phyloP scores from a whole-genome alignment of 257 asterid genomes.

The Scutellaria baicalensis region DNA sequence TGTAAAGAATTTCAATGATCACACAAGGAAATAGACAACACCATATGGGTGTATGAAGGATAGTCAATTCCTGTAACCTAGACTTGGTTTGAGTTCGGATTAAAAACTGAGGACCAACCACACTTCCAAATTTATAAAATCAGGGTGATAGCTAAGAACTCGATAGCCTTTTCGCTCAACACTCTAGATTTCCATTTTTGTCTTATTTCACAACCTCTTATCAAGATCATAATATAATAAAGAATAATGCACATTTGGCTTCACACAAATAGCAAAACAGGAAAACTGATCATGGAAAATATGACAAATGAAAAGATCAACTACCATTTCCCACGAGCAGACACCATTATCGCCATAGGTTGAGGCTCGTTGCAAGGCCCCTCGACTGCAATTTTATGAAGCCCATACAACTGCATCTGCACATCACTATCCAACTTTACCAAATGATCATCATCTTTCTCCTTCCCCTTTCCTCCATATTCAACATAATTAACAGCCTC shows the following conservation, averaged over 20 bases:
- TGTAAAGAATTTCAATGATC: not conserved
- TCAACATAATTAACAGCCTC: constrained; percentile 70
- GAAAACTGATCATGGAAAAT: not conserved
- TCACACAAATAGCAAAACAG: not conserved
- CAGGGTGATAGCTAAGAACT: not conserved
- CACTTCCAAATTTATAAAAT: not conserved
- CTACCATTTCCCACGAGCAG: constrained; percentile 92
- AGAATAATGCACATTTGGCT: not conserved
- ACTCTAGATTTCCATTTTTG: not conserved
- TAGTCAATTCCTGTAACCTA: not conserved
- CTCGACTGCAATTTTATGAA: constrained; percentile 76
- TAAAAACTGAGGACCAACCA: not conserved
- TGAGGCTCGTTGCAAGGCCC: constrained; percentile 78
- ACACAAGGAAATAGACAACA: not conserved
- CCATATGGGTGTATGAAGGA: not conserved
- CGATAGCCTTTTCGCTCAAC: not conserved
- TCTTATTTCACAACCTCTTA: not conserved
- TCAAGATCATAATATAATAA: not conserved
- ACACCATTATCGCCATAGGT: constrained; percentile 71
- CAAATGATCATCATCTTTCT: constrained; percentile 20
- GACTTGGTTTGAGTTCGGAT: not conserved
- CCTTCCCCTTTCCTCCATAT: constrained; percentile 39
- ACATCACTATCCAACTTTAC: constrained; percentile 39
- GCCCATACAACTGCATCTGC: constrained; percentile 65
- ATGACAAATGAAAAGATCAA: not conserved